Evolutionary conservation across 2,329 filamentous ascomycete genomes (phyloP).

Genomic region (Pseudopyricularia javanii): DNA sequence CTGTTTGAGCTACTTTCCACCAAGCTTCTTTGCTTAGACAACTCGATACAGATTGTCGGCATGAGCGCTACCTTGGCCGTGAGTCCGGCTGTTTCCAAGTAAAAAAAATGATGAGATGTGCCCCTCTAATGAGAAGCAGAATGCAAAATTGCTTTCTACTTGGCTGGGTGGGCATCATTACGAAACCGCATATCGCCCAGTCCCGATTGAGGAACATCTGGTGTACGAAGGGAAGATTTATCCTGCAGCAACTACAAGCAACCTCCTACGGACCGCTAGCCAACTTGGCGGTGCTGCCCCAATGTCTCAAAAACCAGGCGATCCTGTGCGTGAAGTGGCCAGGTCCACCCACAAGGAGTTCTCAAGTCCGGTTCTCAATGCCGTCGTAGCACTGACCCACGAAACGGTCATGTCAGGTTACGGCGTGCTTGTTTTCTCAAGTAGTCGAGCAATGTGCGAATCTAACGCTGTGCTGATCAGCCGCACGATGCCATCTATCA

Average conservation of each 20-base stretch:
- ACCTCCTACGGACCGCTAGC: slow-evolving; percentile 43
- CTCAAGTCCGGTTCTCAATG: slow-evolving; percentile 51
- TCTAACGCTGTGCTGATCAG: slow-evolving; percentile 56
- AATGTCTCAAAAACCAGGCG: slow-evolving; percentile 19
- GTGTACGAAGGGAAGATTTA: slow-evolving; percentile 61
- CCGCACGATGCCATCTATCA: slow-evolving; percentile 44
- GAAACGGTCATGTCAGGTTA: slow-evolving; percentile 59
- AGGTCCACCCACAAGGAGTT: slow-evolving; percentile 49
- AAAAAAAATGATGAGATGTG: background rate
- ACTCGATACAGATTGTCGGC: slow-evolving; percentile 58
- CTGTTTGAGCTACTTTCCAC: slow-evolving; percentile 63
- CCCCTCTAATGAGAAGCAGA: slow-evolving; percentile 30
- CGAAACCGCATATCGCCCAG: slow-evolving; percentile 58
- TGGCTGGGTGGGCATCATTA: slow-evolving; percentile 65
- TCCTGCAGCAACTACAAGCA: slow-evolving; percentile 43
- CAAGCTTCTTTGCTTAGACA: slow-evolving; percentile 57
- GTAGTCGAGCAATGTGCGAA: slow-evolving; percentile 56
- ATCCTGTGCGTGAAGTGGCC: slow-evolving; percentile 35
- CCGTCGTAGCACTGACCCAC: slow-evolving; percentile 56
- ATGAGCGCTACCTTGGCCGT: slow-evolving; percentile 73
- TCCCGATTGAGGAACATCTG: slow-evolving; percentile 65
- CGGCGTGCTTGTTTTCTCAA: slow-evolving; percentile 62
- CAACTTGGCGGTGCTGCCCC: slow-evolving; percentile 27
- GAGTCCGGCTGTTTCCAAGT: slow-evolving; percentile 12
- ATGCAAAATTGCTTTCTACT: slow-evolving; percentile 53